Evolutionary conservation across 352 stramenopile genomes (phyloP), one percentile per base, ranked within the genome.

Genomic region (Globisporangium alternatum): DNA sequence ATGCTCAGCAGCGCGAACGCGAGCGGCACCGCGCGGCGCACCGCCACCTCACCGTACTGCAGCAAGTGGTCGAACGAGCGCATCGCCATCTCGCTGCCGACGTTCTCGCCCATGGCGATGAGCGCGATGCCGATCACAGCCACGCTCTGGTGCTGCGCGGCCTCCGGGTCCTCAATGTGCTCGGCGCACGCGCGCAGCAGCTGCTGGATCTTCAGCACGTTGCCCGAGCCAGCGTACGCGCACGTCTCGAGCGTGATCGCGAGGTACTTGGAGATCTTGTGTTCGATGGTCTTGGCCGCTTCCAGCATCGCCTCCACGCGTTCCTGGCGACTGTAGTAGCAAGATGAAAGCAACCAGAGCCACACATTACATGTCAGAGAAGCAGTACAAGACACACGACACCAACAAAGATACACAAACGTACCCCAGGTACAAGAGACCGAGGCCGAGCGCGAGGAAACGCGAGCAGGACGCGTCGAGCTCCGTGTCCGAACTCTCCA

Each of bases 21-120:
- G 28, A 99, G 84, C 21, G 98, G 97, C 39, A 99, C 97, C 22
- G 96, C 97, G 28, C 97, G 91, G 63, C 97, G 95, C 58, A 99
- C 97, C 6, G 93, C 90, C 39, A 99, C 84, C 77, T 99, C 97
- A 47, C 97, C 98, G 74, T 99, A 99, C 77, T 99, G 98, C 37
- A 99, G 87, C 68, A 99, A 86, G 75, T 99, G 98, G 64, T 99
- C 97, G 71, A 99, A 99, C 45, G 97, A 98, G 66, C 98, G 87
- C 66, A 99, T 91, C 15, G 96, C 94, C 98, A 99, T 99, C 76
- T 99, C 97, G 60, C 89, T 91, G 33, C 95, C 93, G 59, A 98
- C 94, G 66, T 92, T 96, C 77, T 99, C 98, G 48, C 97, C 97
- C 87, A 99, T 98, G 1, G 97, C 97, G 53, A 99, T 99, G 19